Evolutionary conservation across 2,329 filamentous ascomycete genomes (phyloP).

Genomic region (Aspergillus sp.): DNA sequence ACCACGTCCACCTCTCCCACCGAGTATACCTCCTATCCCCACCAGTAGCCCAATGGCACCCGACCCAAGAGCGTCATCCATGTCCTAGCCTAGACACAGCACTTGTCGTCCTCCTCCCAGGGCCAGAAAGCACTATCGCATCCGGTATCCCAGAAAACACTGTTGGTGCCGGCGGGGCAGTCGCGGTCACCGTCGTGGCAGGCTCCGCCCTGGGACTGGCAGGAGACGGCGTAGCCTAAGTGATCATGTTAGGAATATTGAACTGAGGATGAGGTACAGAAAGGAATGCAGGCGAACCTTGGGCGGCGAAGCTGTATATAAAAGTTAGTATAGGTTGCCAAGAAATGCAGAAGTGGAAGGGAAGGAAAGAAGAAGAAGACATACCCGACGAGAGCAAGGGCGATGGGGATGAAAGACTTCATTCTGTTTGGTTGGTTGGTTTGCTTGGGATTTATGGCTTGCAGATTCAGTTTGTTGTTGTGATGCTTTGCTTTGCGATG

Average conservation of each 20-base stretch:
- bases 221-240: conserved; percentile 11
- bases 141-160: conserved; percentile 8
- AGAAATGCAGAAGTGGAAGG: too few relatives aligned
- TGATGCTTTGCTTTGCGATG: not conserved
- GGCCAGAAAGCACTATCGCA: not conserved
- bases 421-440: not conserved
- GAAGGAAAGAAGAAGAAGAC: not conserved
- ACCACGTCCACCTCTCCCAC: too few relatives aligned
- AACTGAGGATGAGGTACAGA: not conserved
- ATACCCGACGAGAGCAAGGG: conserved; percentile 6
- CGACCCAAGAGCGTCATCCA: not conserved
- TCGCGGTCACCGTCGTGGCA: conserved; percentile 11
- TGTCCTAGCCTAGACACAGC: not conserved
- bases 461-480: not conserved
- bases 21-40: too few relatives aligned
- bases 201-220: conserved; percentile 6
- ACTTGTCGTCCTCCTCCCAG: conserved; percentile 11
- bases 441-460: not conserved
- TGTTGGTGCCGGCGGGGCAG: conserved; percentile 1
- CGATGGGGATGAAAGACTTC: conserved; percentile 5
- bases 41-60: too few relatives aligned
- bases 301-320: conserved; percentile 5
- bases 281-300: not conserved
- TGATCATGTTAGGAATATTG: not conserved
- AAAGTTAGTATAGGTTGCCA: not conserved